Percentiles rank a stretch among this genome's conserved stretches.
phyloP scores from a whole-genome alignment of 352 stramenopile species.

The Phytophthora agathidicida region DNA sequence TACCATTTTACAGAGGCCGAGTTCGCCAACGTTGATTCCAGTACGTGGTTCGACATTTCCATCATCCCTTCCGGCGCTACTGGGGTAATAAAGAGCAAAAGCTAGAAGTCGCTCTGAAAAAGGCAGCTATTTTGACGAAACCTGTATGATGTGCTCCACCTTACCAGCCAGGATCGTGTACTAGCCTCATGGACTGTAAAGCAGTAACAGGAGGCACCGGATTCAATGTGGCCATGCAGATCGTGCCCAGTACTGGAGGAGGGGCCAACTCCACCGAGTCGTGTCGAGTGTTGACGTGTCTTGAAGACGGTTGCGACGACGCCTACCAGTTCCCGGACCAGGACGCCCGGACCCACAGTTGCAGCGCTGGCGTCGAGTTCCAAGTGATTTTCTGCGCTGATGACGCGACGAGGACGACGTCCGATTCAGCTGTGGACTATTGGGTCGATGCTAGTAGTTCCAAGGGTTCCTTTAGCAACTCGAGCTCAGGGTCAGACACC shows the following conservation, averaged over 20 bases:
- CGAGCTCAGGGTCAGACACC: background rate
- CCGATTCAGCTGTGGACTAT: constrained; percentile 25
- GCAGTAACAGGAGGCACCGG: constrained; percentile 55
- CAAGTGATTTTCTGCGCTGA: constrained; percentile 61
- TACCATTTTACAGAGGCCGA: constrained; percentile 54
- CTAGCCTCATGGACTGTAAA: constrained; percentile 66
- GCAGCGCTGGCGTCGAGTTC: constrained; percentile 52
- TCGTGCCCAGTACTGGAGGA: constrained; percentile 42
- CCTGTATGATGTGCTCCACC: background rate
- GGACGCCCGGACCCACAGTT: constrained; percentile 70
- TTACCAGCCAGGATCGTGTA: constrained; percentile 59
- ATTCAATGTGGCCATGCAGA: constrained; percentile 82
- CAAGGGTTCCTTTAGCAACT: constrained; percentile 12
- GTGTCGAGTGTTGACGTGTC: constrained; percentile 60
- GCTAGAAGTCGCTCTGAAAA: constrained; percentile 1
- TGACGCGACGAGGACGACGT: constrained; percentile 16
- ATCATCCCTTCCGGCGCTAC: constrained; percentile 67
- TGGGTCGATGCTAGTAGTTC: constrained; percentile 21
- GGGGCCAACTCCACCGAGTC: constrained; percentile 32
- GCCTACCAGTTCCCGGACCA: constrained; percentile 79
- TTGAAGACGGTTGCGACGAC: constrained; percentile 62
- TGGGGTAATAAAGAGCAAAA: constrained; percentile 25
- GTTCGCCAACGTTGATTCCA: constrained; percentile 61
- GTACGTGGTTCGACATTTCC: constrained; percentile 77
- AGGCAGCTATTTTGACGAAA: constrained; percentile 11